These are phyloP conservation scores for Penicillium simplicissimum DNA, from an alignment of 495 filamentous ascomycete genomes.

Conservation along the genomic window DNA sequence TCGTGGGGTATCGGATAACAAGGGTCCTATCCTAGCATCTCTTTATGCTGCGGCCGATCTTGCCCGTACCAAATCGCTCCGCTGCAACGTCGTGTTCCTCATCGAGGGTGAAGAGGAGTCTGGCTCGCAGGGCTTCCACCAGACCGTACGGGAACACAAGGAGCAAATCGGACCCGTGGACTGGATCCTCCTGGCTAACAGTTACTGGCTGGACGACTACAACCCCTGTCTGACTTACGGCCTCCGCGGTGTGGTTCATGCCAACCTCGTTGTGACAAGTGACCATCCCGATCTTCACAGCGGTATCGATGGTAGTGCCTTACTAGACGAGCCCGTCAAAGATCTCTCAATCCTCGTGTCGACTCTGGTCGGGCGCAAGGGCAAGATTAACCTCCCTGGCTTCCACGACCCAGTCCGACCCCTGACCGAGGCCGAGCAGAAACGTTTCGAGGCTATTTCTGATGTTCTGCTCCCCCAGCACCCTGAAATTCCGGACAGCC, in stretches of 20 bases:
- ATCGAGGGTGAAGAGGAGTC: conserved; percentile 98
- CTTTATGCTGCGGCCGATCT: conserved; percentile 90
- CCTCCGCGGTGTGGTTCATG: conserved; percentile 90
- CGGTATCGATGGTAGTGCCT: conserved; percentile 87
- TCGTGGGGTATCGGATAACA: conserved; percentile 96
- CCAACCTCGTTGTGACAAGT: conserved; percentile 82
- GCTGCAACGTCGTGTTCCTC: conserved; percentile 85
- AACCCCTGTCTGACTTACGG: conserved; percentile 95
- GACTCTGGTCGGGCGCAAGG: conserved; percentile 67
- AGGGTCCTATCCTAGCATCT: conserved; percentile 90
- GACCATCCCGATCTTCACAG: conserved; percentile 88
- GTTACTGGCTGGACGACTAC: conserved; percentile 97
- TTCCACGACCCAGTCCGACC: conserved; percentile 85
- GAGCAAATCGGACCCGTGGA: conserved; percentile 85
- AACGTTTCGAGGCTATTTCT: conserved; percentile 81
- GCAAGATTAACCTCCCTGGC: conserved; percentile 61
- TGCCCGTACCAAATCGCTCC: conserved; percentile 70
- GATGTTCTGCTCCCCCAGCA: conserved; percentile 70
- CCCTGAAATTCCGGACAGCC: conserved; percentile 64
- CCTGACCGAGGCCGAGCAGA: conserved; percentile 72
- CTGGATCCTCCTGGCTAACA: conserved; percentile 93
- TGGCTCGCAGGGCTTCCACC: conserved; percentile 83
- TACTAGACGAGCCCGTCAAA: conserved; percentile 86
- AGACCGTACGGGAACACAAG: conserved; percentile 75
- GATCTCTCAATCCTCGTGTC: conserved; percentile 81